Base-by-base conservation (phyloP, 768 basidiomycete genomes). In the Podaxis sp. region DNA sequence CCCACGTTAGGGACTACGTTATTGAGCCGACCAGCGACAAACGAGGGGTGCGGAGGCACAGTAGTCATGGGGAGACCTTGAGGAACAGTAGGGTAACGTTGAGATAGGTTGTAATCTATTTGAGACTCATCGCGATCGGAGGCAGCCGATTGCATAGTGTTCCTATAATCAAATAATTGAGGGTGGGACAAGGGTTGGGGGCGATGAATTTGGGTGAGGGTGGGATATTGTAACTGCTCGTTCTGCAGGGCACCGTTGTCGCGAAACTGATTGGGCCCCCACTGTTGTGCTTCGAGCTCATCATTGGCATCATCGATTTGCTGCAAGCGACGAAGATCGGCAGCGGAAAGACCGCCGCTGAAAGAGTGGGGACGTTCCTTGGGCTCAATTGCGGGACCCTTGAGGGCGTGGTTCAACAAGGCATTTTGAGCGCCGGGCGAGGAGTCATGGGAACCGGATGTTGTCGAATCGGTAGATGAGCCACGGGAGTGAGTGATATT, bases 361-460 rank as follows among this genome's bases (percentile, higher is more conserved):
- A 90, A 92, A 0, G 90, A 92, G 71, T 89, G 90, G 15, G 90
- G 90, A 58, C 90, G 84, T 71, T 90, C 91, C 72, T 89, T 88
- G 53, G 84, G 77, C 70, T 91, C 89, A 73, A 88, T 89, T 67
- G 86, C 74, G 63, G 84, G 79, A 56, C 80, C 78, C 67, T 81
- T 79, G 15, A 62, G 48, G 12, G 54, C 17, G 13, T 62, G 61
- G 62, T 79, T 81, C 60, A 87, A 79, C 68, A 89, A 75, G 33
- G 83, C 82, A 71, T 86, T 86, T 68, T 84, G 84, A 62, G 77
- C 78, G 53, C 77, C 75, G 28, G 61, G 38, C 4, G 54, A 62
- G 56, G 87, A 86, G 61, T 82, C 83, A 64, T 84, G 88, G 60
- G 85, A 84, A 70, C 78, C 80, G 4, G 85, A 86, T 54, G 81